These are phyloP conservation scores for Exophiala oligosperma DNA, from an alignment of 2,329 filamentous ascomycete species.

Conservation along the genomic window DNA sequence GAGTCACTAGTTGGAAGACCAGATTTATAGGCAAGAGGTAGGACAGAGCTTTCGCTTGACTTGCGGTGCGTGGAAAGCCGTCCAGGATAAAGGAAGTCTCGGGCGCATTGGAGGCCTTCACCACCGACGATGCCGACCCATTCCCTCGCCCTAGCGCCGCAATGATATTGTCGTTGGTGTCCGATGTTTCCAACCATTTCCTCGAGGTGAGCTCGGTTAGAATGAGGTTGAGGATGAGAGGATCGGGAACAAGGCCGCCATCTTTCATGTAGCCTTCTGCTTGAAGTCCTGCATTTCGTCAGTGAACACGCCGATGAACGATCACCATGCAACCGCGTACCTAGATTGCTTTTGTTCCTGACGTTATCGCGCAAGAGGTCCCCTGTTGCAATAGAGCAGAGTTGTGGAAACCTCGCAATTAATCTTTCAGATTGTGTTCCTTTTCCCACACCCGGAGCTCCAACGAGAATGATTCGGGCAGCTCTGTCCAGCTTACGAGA, in stretches of 20 bases:
- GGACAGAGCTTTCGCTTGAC: slow-evolving; percentile 77
- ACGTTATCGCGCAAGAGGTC: slow-evolving; percentile 93
- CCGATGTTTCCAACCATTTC: slow-evolving; percentile 69
- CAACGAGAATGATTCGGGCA: slow-evolving; percentile 90
- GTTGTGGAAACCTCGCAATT: slow-evolving; percentile 80
- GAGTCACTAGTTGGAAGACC: slow-evolving; percentile 83
- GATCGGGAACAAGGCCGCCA: slow-evolving; percentile 87
- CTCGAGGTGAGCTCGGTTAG: slow-evolving; percentile 81
- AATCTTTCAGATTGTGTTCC: slow-evolving; percentile 92
- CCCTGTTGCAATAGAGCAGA: slow-evolving; percentile 89
- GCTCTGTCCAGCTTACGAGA: slow-evolving; percentile 67
- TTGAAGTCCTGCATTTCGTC: slow-evolving; percentile 68
- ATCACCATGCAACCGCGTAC: slow-evolving; percentile 48
- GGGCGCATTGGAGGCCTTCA: slow-evolving; percentile 60
- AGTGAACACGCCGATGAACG: slow-evolving; percentile 10
- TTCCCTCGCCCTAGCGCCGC: slow-evolving; percentile 42
- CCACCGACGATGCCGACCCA: slow-evolving; percentile 38
- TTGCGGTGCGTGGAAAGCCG: slow-evolving; percentile 86
- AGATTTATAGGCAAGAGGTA: slow-evolving; percentile 89
- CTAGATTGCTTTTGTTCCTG: slow-evolving; percentile 79
- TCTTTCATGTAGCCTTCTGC: slow-evolving; percentile 86
- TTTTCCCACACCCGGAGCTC: slow-evolving; percentile 95
- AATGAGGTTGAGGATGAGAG: slow-evolving; percentile 88
- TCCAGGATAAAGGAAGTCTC: slow-evolving; percentile 91
- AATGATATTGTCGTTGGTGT: slow-evolving; percentile 35